These are phyloP conservation scores for Porpolomopsis calyptriformis DNA, from an alignment of 768 basidiomycete species.

Conservation along the genomic window DNA sequence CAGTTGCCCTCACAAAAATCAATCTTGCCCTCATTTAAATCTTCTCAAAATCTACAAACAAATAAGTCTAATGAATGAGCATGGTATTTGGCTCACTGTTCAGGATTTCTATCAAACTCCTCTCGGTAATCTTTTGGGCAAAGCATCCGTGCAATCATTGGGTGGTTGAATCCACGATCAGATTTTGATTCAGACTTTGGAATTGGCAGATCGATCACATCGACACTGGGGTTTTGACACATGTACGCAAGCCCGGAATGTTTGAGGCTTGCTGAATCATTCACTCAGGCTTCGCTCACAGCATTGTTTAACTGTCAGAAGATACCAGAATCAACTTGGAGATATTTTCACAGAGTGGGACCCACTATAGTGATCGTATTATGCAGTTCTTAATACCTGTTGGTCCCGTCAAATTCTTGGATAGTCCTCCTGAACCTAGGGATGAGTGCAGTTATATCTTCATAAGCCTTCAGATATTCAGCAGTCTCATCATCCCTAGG, in stretches of 20 bases:
- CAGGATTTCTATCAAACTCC: conserved; percentile 3
- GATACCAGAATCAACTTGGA: background rate
- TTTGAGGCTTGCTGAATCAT: conserved; percentile 1
- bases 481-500: background rate
- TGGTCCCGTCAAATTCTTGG: background rate
- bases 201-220: conserved; percentile 9
- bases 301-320: background rate
- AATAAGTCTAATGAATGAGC: background rate
- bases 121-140: conserved; percentile 14
- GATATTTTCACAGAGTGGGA: background rate
- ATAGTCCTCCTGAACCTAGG: conserved; percentile 1
- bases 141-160: conserved; percentile 18
- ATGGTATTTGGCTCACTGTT: background rate
- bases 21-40: background rate
- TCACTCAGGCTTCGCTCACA: background rate
- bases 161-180: conserved; percentile 15
- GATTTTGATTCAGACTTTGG: conserved; percentile 6
- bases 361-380: background rate
- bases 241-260: background rate
- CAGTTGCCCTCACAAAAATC: background rate
- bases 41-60: background rate
- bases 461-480: background rate
- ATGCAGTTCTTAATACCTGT: background rate
- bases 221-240: background rate
- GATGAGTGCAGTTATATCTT: background rate